phyloP scores from a whole-genome alignment of 2,329 filamentous ascomycete species.

The Lachnellula arida region DNA sequence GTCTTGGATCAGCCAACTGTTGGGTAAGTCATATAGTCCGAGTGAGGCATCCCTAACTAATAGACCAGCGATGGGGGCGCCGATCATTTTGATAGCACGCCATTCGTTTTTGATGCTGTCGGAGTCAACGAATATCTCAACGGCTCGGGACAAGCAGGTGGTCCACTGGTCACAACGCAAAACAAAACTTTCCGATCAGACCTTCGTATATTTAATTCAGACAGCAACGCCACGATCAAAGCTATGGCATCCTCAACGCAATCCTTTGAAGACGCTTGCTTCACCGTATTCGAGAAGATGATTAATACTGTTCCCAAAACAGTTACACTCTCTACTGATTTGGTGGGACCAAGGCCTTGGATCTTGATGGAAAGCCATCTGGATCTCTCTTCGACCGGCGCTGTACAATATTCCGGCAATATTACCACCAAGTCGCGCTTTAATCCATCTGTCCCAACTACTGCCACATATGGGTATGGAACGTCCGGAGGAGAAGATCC shows the following conservation, averaged over 20 bases:
- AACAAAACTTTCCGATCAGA: constrained; percentile 12
- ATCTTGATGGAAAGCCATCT: neutral
- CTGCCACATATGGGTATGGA: constrained; percentile 13
- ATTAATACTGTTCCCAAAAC: constrained; percentile 8
- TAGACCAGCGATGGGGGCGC: constrained; percentile 8
- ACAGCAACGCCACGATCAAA: constrained; percentile 13
- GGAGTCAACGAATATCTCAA: constrained; percentile 48
- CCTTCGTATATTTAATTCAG: constrained; percentile 13
- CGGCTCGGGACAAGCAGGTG: constrained; percentile 40
- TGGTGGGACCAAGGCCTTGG: constrained; percentile 3
- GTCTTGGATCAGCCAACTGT: neutral
- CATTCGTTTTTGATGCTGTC: constrained; percentile 47
- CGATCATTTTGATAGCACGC: constrained; percentile 40
- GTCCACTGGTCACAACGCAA: constrained; percentile 36
- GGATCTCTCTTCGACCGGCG: constrained; percentile 2
- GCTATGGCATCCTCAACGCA: neutral
- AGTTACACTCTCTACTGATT: constrained; percentile 4
- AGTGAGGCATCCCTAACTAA: neutral
- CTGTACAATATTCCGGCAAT: neutral
- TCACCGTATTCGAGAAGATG: constrained; percentile 10
- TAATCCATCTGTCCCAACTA: neutral
- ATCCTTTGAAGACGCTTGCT: constrained; percentile 10
- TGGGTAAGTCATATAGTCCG: neutral
- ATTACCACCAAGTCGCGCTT: neutral
- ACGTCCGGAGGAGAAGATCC: constrained; percentile 10